A percentile compares a stretch with the other conserved stretches of the same genome.
phyloP scores from a whole-genome alignment of 345 rosid genomes.

The Atalantia buxifolia region DNA sequence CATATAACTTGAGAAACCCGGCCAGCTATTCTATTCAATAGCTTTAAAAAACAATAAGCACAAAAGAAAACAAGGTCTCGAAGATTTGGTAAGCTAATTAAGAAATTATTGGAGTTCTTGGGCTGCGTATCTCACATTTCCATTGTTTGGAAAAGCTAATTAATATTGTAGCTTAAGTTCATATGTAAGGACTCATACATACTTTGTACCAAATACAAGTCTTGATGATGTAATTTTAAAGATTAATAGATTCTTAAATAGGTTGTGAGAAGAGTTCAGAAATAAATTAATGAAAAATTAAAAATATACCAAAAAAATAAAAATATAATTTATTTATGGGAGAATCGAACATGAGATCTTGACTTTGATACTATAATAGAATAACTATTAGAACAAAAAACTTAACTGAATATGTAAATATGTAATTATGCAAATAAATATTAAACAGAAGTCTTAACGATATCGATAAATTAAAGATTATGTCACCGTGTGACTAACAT shows the following conservation, averaged over 20 bases:
- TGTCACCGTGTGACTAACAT: background rate
- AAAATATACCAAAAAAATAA: no score
- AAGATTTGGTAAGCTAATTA: background rate
- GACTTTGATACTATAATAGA: background rate
- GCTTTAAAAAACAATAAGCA: background rate
- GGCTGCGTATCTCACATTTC: background rate
- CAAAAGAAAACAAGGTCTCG: slow-evolving; percentile 7
- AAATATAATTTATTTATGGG: no score
- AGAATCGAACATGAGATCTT: no score
- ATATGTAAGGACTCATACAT: background rate
- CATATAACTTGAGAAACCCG: background rate
- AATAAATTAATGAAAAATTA: background rate
- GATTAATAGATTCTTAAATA: no score
- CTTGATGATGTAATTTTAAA: no score
- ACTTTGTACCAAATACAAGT: no score
- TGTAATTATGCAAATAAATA: no score
- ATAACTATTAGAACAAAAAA: no score
- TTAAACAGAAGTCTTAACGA: no score
- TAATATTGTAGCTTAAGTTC: background rate
- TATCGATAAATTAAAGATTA: no score
- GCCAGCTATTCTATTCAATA: background rate
- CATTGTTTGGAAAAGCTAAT: background rate
- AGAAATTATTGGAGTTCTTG: background rate
- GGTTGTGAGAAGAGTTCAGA: fast-evolving
- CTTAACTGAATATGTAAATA: no score